Base-by-base conservation (phyloP, 768 basidiomycete genomes). In the Pilatotrama ljubarskyi region DNA sequence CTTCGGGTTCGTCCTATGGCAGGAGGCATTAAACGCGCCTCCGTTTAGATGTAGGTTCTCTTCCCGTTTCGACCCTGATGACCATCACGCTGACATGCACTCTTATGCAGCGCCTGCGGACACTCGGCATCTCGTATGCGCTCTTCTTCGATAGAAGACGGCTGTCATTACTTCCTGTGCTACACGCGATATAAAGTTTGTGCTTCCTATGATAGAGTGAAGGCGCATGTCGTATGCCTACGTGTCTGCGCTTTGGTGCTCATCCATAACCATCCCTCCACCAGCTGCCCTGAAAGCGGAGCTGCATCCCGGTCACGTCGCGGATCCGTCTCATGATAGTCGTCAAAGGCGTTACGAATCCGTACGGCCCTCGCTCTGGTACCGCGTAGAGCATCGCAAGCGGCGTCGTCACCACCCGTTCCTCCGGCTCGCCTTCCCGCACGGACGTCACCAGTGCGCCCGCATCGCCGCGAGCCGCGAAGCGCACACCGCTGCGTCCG, bases 301-400 rank as follows among this genome's bases (percentile, higher is more conserved):
- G 42, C 36, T 61, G 51, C 59, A 64, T 13, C 17, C 63, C 63
- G n/a, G 63, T 64, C 15, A 64, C 63, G 10, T 61, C 55, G n/a
- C 47, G 51, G 10, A 64, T 55, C n/a, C 63, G 26, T n/a, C 63
- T 46, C 40, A 64, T 10, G 24, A 64, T 52, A 8, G 63, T 64
- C 15, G 63, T 58, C 24, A 64, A 32, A 24, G 63, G 59, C 26
- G 63, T 64, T 5, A 64, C 59, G 7, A 64, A 55, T 29, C 59
- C 63, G 29, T 64, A 64, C n/a, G 63, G 63, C 22, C 63, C 63
- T 7, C 63, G 43, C 48, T 64, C 59, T 36, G 63, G 63, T 9
- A 49, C 44, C 0, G 63, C 63, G 24, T 58, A 61, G 22, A 64
- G 42, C 55, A 64, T 36, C 10, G 59, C 63, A 1, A 64, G 41